These are phyloP conservation scores for Stylosanthes scabra DNA, from an alignment of 331 rosid genomes.

Conservation along the genomic window DNA sequence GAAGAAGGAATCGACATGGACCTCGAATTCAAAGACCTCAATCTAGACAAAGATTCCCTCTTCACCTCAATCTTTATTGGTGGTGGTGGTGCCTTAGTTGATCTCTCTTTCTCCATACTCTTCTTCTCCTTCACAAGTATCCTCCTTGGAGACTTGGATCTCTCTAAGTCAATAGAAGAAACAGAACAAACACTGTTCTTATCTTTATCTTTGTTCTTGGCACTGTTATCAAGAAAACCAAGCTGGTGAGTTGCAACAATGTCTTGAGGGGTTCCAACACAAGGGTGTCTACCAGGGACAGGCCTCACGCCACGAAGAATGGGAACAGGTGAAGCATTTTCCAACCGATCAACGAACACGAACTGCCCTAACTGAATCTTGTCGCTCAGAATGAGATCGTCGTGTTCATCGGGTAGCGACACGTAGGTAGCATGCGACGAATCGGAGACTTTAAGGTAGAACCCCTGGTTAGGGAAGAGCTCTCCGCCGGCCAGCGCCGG, in stretches of 20 bases:
- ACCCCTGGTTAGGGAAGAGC: conserved; percentile 83
- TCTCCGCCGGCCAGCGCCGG: conserved; percentile 95
- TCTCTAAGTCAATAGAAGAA: conserved; percentile 35
- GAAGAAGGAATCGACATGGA: conserved; percentile 80
- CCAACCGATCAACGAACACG: conserved; percentile 82
- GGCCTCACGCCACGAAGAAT: conserved; percentile 83
- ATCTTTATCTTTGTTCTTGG: not conserved
- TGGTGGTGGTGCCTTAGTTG: not conserved
- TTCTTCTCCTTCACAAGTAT: conserved; percentile 44
- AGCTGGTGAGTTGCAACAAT: conserved; percentile 80
- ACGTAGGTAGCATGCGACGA: conserved; percentile 94
- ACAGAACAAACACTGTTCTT: conserved; percentile 41
- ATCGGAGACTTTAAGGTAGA: conserved; percentile 90
- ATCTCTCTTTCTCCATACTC: not conserved
- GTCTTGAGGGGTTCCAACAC: conserved; percentile 93
- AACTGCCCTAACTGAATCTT: conserved; percentile 96
- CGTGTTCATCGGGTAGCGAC: conserved; percentile 88
- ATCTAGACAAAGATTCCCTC: conserved; percentile 60
- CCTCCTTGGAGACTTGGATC: conserved; percentile 43
- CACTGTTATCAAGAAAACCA: conserved; percentile 56
- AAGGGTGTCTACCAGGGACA: conserved; percentile 89
- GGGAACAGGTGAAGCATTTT: conserved; percentile 84
- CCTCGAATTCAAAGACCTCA: conserved; percentile 60
- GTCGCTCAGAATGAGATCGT: conserved; percentile 90
- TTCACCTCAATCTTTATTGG: conserved; percentile 56